Evolutionary conservation across 495 filamentous ascomycete species (phyloP), one percentile per base, ranked within the genome.

Genomic region (Cercophora newfieldiana): DNA sequence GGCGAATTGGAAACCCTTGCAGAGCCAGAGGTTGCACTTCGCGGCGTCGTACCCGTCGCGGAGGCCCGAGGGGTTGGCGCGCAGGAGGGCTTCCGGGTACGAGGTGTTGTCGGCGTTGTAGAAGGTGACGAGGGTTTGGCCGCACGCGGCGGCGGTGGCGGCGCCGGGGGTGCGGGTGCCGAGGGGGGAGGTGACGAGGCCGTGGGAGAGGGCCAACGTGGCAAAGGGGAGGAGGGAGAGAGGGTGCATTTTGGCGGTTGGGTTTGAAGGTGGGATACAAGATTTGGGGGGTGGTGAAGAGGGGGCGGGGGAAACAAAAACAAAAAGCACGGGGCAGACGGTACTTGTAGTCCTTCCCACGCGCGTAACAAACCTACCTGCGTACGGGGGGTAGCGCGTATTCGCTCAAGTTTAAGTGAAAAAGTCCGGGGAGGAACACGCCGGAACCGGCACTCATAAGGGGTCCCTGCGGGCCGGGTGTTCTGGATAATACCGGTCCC

Each of bases 1-100:
- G 65, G 69, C 87, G 74, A 86, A 91, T 75, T 91, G 86, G 77
- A 85, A 85, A 57, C 90, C 90, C 71, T 87, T 89, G 88, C 90
- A 91, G 16, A 89, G 82, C 78, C 81, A 90, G 55, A 89, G 76
- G 74, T 90, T 82, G 78, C 90, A 91, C 50, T 77, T 78, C 10
- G 77, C 77, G 48, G 80, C 75, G 69, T 88, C 76, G 81, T 86
- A 90, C 70, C 85, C 86, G 59, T 75, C 71, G 74, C 86, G 85
- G 62, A 74, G 66, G n/a, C 73, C 77, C 50, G 80, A n/a, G 0
- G 73, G 71, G 63, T 75, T 86, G 24, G 84, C 79, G 67, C 89
- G 84, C n/a, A 88, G 78, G 48, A 89, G 80, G 12, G 85, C 85
- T 70, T 91, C 88, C 21, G 90, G 80, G 77, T 91, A 90, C 58